Evolutionary conservation across 495 filamentous ascomycete genomes (phyloP).

Genomic region (Aspergillus kassunensis): DNA sequence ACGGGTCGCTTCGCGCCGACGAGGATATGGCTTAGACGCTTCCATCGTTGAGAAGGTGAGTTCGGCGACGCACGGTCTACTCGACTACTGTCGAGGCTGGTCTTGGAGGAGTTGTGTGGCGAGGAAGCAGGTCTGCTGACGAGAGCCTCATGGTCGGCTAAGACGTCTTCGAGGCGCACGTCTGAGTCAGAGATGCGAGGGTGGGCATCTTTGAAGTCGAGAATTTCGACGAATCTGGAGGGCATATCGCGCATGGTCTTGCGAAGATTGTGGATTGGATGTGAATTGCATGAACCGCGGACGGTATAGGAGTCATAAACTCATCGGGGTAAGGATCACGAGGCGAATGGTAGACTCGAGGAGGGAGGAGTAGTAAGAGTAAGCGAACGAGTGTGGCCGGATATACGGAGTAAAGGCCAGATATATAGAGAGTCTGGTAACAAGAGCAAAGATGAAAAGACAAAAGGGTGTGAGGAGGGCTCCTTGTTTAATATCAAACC

Average conservation of each 20-base stretch:
- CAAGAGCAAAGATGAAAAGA: no score
- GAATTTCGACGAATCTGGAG: conserved; percentile 46
- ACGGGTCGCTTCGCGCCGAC: conserved; percentile 23
- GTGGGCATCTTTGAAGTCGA: conserved; percentile 35
- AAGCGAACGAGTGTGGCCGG: no score
- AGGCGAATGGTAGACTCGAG: no score
- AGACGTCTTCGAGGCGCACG: conserved; percentile 47
- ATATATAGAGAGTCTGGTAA: no score
- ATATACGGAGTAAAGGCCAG: no score
- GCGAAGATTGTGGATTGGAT: neutral
- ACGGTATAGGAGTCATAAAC: no score
- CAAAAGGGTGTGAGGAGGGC: neutral
- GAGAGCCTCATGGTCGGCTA: conserved; percentile 44
- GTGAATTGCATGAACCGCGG: neutral
- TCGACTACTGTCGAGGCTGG: conserved; percentile 27
- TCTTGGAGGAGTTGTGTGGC: conserved; percentile 34
- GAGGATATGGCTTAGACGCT: conserved; percentile 37
- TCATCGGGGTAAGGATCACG: no score
- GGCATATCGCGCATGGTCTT: conserved; percentile 39
- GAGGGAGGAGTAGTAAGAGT: no score
- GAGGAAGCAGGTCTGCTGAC: conserved; percentile 40
- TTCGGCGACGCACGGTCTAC: conserved; percentile 21
- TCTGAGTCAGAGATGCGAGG: conserved; percentile 38
- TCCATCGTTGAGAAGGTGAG: conserved; percentile 39
- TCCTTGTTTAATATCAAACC: neutral